Evolutionary conservation across 345 rosid species (phyloP), one percentile per base, ranked within the genome.

Genomic region (Arabis hirsuta): DNA sequence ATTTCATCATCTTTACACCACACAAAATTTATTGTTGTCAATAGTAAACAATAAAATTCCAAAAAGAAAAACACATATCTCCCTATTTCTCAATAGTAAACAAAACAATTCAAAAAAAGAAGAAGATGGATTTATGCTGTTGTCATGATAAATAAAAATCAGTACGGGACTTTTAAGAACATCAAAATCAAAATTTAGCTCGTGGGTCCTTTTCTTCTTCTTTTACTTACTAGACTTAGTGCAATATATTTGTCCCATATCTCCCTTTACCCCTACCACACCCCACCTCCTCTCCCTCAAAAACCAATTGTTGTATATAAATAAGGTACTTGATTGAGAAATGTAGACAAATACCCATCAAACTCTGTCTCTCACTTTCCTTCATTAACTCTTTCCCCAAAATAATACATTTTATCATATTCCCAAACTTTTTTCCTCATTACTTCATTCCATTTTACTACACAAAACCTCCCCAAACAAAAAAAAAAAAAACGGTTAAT

Each of bases 181-280:
- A 68, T 60, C 62, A 52, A 67, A 66, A 74, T 66, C 63, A 67
- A 73, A 73, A 7, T 55, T 59, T 67, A 67, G 63, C 48, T 3
- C 0, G 64, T 75, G 78, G 69, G 73, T 61, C 78, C 68, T 20
- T 34, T 45, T 29, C 32, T 20, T 13, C 27, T 19, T 11, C 41
- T 61, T 53, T 75, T 68, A 61, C 73, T 61, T 44, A 67, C 69
- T 59, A 67, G 36, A 59, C 56, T 60, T 36, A 45, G 63, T 75
- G 73, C 20, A 61, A 68, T 61, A 67, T 60, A 60, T 67, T 75
- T 61, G 73, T 75, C 64, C 63, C 73, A 75, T 67, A 61, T 60
- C 69, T 44, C 7, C 43, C 73, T 44, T 51, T 67, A 24, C 73
- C 68, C 57, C 57, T 53, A 61, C 73, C 44, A 54, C 42, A 61